Evolutionary conservation across 257 asterid species (phyloP), one percentile per base, ranked within the genome.

Genomic region (Lycium ferocissimum): DNA sequence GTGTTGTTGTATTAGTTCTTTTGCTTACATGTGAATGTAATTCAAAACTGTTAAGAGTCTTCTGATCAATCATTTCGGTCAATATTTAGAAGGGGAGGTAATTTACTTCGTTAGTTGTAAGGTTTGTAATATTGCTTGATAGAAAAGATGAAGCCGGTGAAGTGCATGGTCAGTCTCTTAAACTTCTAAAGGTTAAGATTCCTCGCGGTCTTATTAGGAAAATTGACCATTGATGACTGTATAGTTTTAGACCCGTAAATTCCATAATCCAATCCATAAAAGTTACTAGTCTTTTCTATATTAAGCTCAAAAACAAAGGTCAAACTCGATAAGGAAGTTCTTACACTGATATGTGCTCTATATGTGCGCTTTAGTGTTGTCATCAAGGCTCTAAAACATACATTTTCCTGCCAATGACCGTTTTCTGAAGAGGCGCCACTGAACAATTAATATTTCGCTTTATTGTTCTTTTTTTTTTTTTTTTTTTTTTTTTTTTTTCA

Each of bases 101-200:
- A 2, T n/a, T 58, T 5, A n/a, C 9, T 8, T 58, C 6, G 63
- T n/a, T 59, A 20, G 66, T 26, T 26, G 33, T 26, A 51, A 76
- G 20, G 47, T 49, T 22, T 51, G n/a, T 75, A 22, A 26, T 51
- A 51, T 76, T 76, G 63, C 45, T 76, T 76, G 20, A 22, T 75
- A 76, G 43, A 76, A 76, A 49, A 76, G 63, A 76, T 76, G 81
- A 26, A 51, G 45, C 81, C 22, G 81, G 18, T 22, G 63, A 49
- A 33, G 38, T 76, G 47, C 45, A 76, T 22, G 47, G 45, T 53
- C 45, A 13, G 7, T 73, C 82, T 76, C 47, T 76, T 76, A 51
- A 76, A 13, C 11, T 76, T 76, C 63, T 53, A 76, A 22, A 26
- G 26, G n/a, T 45, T 49, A 76, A 49, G 14, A 76, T 13, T 76